These are phyloP conservation scores for Lepidopterella palustris DNA, from an alignment of 495 filamentous ascomycete species.

Conservation along the genomic window DNA sequence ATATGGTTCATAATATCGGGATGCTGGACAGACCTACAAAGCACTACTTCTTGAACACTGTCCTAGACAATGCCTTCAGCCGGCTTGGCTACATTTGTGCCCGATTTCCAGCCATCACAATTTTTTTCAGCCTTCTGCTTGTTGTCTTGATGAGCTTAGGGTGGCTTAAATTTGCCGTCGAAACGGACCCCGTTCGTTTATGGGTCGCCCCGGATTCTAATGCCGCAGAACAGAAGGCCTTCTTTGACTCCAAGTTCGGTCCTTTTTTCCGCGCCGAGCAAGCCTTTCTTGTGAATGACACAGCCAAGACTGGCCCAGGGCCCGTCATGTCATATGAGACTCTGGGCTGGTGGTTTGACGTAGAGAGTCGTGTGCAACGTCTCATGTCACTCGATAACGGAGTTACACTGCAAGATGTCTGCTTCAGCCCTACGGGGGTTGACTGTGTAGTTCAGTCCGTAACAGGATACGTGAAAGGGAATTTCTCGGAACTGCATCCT, in stretches of 20 bases:
- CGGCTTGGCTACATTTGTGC: slow-evolving; percentile 77
- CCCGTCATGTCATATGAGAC: slow-evolving; percentile 84
- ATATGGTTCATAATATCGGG: slow-evolving; percentile 63
- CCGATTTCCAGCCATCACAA: slow-evolving; percentile 76
- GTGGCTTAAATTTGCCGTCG: slow-evolving; percentile 78
- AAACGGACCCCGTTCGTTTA: slow-evolving; percentile 80
- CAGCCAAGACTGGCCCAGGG: slow-evolving; percentile 51
- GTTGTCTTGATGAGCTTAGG: slow-evolving; percentile 74
- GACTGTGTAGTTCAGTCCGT: slow-evolving; percentile 90
- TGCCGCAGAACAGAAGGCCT: slow-evolving; percentile 86
- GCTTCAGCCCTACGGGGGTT: slow-evolving; percentile 85
- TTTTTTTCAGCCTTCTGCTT: slow-evolving; percentile 58
- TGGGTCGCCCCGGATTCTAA: slow-evolving; percentile 93
- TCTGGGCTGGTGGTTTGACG: slow-evolving; percentile 86
- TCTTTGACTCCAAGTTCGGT: slow-evolving; percentile 92
- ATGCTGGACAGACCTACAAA: slow-evolving; percentile 65
- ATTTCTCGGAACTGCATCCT: slow-evolving; percentile 54
- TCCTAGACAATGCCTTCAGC: slow-evolving; percentile 72
- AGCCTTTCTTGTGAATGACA: slow-evolving; percentile 88
- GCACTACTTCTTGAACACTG: slow-evolving; percentile 70
- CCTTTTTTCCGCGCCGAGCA: slow-evolving; percentile 94
- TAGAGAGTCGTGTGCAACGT: slow-evolving; percentile 65
- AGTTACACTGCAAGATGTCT: slow-evolving; percentile 71
- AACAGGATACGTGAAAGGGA: slow-evolving; percentile 73
- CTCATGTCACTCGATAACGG: slow-evolving; percentile 60